A percentile compares a stretch with the other conserved stretches of the same genome.
phyloP scores from a whole-genome alignment of 2,329 filamentous ascomycete genomes.

The Ophiostoma himal-ulmi region DNA sequence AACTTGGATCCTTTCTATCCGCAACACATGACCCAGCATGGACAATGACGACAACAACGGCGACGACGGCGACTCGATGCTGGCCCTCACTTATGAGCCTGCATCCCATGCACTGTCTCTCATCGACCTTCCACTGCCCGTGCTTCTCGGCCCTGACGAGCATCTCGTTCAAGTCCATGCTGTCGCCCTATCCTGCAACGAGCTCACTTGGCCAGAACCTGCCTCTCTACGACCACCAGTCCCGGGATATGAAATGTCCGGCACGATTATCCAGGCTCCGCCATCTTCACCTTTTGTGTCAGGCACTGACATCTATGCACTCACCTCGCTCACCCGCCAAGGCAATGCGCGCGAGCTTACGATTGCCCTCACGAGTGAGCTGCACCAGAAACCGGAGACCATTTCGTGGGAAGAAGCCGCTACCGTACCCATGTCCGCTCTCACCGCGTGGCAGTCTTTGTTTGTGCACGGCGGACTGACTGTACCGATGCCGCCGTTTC shows the following conservation, averaged over 20 bases:
- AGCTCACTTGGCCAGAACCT: background rate
- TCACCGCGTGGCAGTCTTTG: background rate
- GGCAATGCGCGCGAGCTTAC: background rate
- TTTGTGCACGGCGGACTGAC: background rate
- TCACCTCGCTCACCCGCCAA: background rate
- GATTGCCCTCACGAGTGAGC: background rate
- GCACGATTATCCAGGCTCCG: background rate
- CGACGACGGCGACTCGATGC: background rate
- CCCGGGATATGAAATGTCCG: background rate
- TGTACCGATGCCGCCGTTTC: background rate
- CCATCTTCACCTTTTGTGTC: background rate
- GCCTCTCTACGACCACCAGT: background rate
- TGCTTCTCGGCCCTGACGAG: background rate
- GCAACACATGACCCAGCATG: background rate
- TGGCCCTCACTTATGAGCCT: background rate
- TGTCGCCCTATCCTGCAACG: background rate
- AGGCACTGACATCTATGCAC: background rate
- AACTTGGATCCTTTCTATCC: background rate
- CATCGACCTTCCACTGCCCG: background rate
- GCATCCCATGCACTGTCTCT: background rate
- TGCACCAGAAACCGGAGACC: background rate
- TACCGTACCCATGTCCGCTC: constrained; percentile 18
- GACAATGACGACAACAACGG: background rate
- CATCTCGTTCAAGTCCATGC: background rate
- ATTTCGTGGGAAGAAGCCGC: constrained; percentile 29